A percentile compares a stretch with the other conserved stretches of the same genome.
Conservation (phyloP, 1,284 basidiomycete species). For the Irpex sp. region DNA sequence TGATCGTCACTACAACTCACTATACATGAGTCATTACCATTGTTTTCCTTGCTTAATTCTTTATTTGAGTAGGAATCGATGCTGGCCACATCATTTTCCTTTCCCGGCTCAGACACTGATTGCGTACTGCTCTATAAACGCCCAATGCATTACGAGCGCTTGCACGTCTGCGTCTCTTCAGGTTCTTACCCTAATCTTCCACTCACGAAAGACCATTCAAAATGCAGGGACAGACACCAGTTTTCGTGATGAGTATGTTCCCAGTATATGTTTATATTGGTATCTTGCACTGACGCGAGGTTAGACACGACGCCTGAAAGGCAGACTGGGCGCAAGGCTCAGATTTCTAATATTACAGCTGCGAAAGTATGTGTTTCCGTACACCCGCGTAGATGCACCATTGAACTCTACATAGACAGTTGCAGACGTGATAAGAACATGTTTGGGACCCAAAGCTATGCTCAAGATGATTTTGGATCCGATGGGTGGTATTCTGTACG, state of each 20-base stretch:
- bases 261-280: too few species aligned
- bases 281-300: not conserved
- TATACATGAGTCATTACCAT: too few species aligned
- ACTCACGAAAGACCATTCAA: slow-evolving; percentile 11
- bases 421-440: slow-evolving; percentile 98
- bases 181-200: not conserved
- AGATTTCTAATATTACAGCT: slow-evolving; percentile 96
- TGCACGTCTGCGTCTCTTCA: not conserved
- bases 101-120: not conserved
- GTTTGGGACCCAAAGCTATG: slow-evolving; percentile 97
- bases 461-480: slow-evolving; percentile 99
- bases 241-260: slow-evolving; percentile 70
- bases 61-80: not conserved
- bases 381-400: not conserved
- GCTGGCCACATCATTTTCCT: not conserved
- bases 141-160: not conserved
- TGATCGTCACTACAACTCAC: too few species aligned
- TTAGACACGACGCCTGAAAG: slow-evolving; percentile 91
- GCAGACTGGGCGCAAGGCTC: slow-evolving; percentile 92
- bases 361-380: slow-evolving; percentile 69
- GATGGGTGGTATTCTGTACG: slow-evolving; percentile 94
- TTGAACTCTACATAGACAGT: slow-evolving; percentile 65
- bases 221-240: slow-evolving; percentile 58
- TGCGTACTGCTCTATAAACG: not conserved
- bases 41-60: not conserved